These are phyloP conservation scores for Selaginella moellendorffii DNA, from an alignment of 75 land plant species.

Conservation along the genomic window DNA sequence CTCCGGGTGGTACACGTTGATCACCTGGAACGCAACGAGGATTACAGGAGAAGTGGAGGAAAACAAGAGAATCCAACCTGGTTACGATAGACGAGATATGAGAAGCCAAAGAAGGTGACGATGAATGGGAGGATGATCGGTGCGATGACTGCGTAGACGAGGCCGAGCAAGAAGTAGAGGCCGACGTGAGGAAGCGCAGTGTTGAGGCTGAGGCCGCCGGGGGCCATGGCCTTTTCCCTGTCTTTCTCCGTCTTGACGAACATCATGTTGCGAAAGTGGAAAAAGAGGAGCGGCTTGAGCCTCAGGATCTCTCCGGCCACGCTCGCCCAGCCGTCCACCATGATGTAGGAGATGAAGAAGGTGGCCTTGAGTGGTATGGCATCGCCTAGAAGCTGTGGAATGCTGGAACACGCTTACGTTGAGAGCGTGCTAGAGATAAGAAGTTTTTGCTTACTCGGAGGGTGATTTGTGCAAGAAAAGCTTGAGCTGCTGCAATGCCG, in stretches of 20 bases:
- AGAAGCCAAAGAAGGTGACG: constrained; percentile 34
- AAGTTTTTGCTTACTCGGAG: neutral
- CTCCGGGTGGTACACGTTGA: constrained; percentile 68
- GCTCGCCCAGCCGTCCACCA: constrained; percentile 60
- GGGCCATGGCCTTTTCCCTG: constrained; percentile 41
- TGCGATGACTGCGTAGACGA: constrained; percentile 39
- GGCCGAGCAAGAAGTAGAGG: constrained; percentile 41
- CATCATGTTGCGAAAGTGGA: constrained; percentile 28
- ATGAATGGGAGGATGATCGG: constrained; percentile 50
- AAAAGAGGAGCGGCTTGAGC: constrained; percentile 35
- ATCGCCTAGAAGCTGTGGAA: constrained; percentile 30
- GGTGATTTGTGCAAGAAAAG: constrained; percentile 22
- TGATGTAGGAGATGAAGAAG: constrained; percentile 54
- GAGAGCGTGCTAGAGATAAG: neutral
- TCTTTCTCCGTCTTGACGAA: constrained; percentile 44
- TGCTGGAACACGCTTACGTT: constrained; percentile 19
- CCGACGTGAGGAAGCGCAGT: constrained; percentile 30
- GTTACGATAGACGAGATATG: constrained; percentile 42
- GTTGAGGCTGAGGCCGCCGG: constrained; percentile 28
- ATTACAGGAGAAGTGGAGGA: neutral
- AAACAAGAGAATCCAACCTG: constrained; percentile 32
- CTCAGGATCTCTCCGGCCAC: constrained; percentile 40
- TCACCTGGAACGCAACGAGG: constrained; percentile 43
- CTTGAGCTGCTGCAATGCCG: constrained; percentile 51
- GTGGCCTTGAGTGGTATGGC: constrained; percentile 41